Base-by-base conservation (phyloP, 768 basidiomycete species). In the Omphalotus guepiniiformis region DNA sequence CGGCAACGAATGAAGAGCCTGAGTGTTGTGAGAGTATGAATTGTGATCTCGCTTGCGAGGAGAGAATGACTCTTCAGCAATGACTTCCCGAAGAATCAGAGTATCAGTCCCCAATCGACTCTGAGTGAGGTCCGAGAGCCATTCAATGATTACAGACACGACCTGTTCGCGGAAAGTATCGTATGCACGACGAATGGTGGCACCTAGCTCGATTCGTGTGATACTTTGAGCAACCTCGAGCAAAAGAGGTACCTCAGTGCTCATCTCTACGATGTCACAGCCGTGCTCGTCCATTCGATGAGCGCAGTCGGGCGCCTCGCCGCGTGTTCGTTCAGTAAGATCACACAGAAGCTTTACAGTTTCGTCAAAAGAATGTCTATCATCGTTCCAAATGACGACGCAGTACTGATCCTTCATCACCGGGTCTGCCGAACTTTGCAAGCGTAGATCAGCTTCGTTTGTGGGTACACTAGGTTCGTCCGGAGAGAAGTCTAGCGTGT, bases 381-480 rank as follows among this genome's bases (percentile, higher is more conserved):
- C 96, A 64, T 96, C 94, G 68, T 94, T 93, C 93, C 93, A 97
- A 4, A 98, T 66, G 22, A 95, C 73, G 48, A 97, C 75, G 35
- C 86, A 84, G 56, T 83, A 91, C 45, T 83, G 77, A 54, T 91
- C 88, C 52, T 83, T 84, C 70, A 78, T 76, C 75, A 85, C 80
- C 8, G 88, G 86, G 54, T 92, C 88, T 5, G 79, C 82, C 1
- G 86, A 82, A 7, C 85, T 80, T 57, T 91, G 85, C 11, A 83
- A 65, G 8, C 84, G 79, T 9, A 91, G 74, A 48, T 85, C 85
- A 0, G 78, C 78, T 58, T 88, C 85, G 48, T 76, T 78, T 0
- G 66, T 54, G 0, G 88, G 88, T 1, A 83, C 76, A n/a, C 67
- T 61, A 0, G 85, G 78, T 58, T 93, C 88, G 48, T 90, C 84